Conservation (phyloP, 139 green algal genomes). For the Coccomyxa sp. region DNA sequence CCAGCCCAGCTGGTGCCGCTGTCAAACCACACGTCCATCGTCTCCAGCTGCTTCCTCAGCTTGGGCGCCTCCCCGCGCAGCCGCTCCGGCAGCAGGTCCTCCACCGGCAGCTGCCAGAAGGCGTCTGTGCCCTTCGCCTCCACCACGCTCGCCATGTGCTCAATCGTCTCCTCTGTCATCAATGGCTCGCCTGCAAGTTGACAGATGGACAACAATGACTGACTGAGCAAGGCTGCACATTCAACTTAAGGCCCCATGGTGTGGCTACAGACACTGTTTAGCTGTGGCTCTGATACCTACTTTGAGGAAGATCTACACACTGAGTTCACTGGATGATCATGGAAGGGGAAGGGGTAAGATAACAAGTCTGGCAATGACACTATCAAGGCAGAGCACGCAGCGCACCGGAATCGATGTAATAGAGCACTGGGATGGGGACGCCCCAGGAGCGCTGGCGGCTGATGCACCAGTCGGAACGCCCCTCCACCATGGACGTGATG, state of each 20-base stretch:
- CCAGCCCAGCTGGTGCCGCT: constrained; percentile 89
- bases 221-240: too few relatives aligned
- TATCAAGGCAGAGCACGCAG: neutral
- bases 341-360: neutral
- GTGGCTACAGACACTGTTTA: neutral
- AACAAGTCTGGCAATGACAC: neutral
- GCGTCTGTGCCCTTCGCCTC: constrained; percentile 68
- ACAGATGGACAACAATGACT: too few relatives aligned
- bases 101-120: constrained; percentile 74
- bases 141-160: constrained; percentile 75
- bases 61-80: constrained; percentile 45
- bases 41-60: constrained; percentile 86
- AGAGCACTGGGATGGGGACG: constrained; percentile 98
- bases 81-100: constrained; percentile 82
- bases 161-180: constrained; percentile 85
- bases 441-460: constrained; percentile 95
- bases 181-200: constrained; percentile 72
- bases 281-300: neutral
- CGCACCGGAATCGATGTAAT: constrained; percentile 75
- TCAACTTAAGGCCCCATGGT: too few relatives aligned
- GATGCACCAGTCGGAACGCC: constrained; percentile 97
- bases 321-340: neutral
- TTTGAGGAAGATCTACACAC: neutral
- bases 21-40: constrained; percentile 99
- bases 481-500: constrained; percentile 88